These are phyloP conservation scores for Ophiostoma sp. DNA, from an alignment of 2,329 filamentous ascomycete species.

Conservation along the genomic window DNA sequence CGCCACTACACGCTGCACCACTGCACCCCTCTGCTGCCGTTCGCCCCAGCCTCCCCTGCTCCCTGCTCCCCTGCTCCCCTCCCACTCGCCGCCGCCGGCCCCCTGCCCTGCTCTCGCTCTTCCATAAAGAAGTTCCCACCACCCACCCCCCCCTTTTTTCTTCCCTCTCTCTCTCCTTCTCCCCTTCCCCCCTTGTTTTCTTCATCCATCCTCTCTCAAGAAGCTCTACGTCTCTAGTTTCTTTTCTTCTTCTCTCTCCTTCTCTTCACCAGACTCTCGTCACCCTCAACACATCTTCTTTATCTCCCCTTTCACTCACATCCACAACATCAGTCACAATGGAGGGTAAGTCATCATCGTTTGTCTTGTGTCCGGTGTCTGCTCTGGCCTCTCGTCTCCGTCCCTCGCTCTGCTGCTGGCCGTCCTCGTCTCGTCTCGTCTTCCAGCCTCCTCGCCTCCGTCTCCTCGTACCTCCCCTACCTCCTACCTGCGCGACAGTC, in stretches of 20 bases:
- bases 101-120: constrained; percentile 13
- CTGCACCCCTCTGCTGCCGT: constrained; percentile 14
- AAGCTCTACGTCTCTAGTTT: constrained; percentile 30
- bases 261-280: constrained; percentile 13
- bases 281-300: constrained; percentile 13
- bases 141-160: constrained; percentile 34
- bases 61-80: not conserved
- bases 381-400: not conserved
- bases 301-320: constrained; percentile 1
- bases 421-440: not conserved
- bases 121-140: constrained; percentile 20
- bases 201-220: constrained; percentile 23
- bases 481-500: not conserved
- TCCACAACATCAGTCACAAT: constrained; percentile 14
- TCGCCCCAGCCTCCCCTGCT: constrained; percentile 25
- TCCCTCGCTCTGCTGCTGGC: constrained; percentile 2
- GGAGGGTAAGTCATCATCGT: constrained; percentile 11
- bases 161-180: constrained; percentile 32
- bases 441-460: not conserved
- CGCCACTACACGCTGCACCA: constrained; percentile 4
- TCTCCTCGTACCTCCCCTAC: not conserved
- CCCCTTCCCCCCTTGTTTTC: constrained; percentile 26
- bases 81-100: constrained; percentile 24
- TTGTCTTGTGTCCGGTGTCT: not conserved
- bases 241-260: constrained; percentile 6